A percentile compares a stretch with the other conserved stretches of the same genome.
phyloP scores from a whole-genome alignment of 345 rosid species.

The Rhodamnia argentea region DNA sequence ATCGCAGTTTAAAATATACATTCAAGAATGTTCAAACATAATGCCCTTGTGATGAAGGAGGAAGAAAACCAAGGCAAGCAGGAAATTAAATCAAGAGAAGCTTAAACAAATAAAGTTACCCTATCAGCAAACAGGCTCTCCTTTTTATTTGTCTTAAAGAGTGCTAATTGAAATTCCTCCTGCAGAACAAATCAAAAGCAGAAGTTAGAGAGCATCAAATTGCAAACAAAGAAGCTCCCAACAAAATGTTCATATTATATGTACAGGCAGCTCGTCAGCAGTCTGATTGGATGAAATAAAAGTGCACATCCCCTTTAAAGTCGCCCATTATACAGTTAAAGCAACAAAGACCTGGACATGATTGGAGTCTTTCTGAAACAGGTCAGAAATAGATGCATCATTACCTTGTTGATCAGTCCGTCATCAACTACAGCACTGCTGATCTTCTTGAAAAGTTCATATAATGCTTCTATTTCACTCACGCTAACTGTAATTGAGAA shows the following conservation, averaged over 20 bases:
- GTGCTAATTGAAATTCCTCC: slow-evolving; percentile 98
- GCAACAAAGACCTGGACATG: not conserved
- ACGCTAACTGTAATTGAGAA: slow-evolving; percentile 56
- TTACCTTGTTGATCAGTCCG: slow-evolving; percentile 88
- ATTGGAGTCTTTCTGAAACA: not conserved
- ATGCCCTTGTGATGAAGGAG: not conserved
- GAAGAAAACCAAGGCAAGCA: not conserved
- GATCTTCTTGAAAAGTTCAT: slow-evolving; percentile 91
- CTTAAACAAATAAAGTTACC: slow-evolving; percentile 15
- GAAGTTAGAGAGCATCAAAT: not conserved
- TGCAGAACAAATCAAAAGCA: slow-evolving; percentile 6
- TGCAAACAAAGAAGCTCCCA: not conserved
- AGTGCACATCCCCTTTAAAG: not conserved
- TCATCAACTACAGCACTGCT: slow-evolving; percentile 95
- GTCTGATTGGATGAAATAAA: not conserved
- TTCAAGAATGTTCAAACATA: not conserved
- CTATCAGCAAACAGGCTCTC: slow-evolving; percentile 98
- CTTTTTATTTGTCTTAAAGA: slow-evolving; percentile 95
- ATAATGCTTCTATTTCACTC: slow-evolving; percentile 89
- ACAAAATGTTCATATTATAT: not conserved
- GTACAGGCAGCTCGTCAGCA: too few relatives aligned
- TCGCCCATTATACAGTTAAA: not conserved
- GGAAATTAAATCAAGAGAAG: not conserved
- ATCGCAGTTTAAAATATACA: not conserved
- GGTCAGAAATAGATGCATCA: not conserved